These are phyloP conservation scores for Martiniozyma abietophila DNA, from an alignment of 805 yeast species.

Conservation along the genomic window DNA sequence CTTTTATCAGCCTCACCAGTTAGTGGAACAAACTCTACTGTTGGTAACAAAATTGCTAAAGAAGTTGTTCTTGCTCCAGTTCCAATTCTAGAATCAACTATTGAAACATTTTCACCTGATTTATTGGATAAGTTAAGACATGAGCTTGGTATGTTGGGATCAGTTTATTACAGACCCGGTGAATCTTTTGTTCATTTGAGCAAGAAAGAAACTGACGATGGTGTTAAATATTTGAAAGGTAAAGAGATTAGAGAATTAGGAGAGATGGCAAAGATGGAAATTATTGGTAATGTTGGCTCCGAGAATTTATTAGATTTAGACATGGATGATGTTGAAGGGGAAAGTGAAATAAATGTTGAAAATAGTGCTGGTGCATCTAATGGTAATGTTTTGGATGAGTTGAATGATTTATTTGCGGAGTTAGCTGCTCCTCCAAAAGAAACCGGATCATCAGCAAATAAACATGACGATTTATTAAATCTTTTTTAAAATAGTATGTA, in stretches of 20 bases:
- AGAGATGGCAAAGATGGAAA: slow-evolving; percentile 67
- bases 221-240: slow-evolving; percentile 24
- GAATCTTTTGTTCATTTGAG: slow-evolving; percentile 30
- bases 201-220: slow-evolving; percentile 1
- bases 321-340: slow-evolving; percentile 36
- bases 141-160: slow-evolving; percentile 79
- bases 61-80: slow-evolving; percentile 50
- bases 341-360: slow-evolving; percentile 13
- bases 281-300: slow-evolving; percentile 46
- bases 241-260: slow-evolving; percentile 71
- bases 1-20: slow-evolving; percentile 31
- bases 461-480: slow-evolving; percentile 9
- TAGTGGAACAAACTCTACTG: no score
- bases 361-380: slow-evolving; percentile 17
- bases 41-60: slow-evolving; percentile 33
- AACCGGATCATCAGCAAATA: slow-evolving; percentile 1
- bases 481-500: slow-evolving; percentile 5
- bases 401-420: slow-evolving; percentile 58
- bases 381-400: slow-evolving; percentile 53
- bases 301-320: slow-evolving; percentile 85
- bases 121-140: slow-evolving; percentile 57
- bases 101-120: slow-evolving; percentile 60
- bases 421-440: slow-evolving; percentile 4
- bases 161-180: slow-evolving; percentile 83
- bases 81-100: slow-evolving; percentile 65